Evolutionary conservation across 78 protist species (phyloP).

Genomic region (Dictyostelium discoideum): dicty_2.7 NC_007089.4:5539001-5539500

Average conservation of each 20-base stretch:
- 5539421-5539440: too few species aligned
- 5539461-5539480: too few species aligned
- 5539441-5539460: too few species aligned
- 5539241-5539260: slow-evolving; percentile 9
- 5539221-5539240: not conserved
- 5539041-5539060: not conserved
- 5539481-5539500: too few species aligned
- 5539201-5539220: not conserved
- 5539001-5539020: not conserved
- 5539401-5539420: too few species aligned
- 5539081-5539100: slow-evolving; percentile 40
- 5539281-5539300: not conserved
- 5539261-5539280: not conserved
- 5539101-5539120: slow-evolving; percentile 16
- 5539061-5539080: not conserved
- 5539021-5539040: slow-evolving; percentile 10
- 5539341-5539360: too few species aligned
- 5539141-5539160: slow-evolving; percentile 1
- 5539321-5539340: not conserved
- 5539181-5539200: not conserved
- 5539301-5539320: not conserved
- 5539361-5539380: too few species aligned
- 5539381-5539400: too few species aligned
- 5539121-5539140: not conserved
- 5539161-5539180: not conserved